phyloP scores from a whole-genome alignment of 345 rosid species.

The Populus deltoides region DNA sequence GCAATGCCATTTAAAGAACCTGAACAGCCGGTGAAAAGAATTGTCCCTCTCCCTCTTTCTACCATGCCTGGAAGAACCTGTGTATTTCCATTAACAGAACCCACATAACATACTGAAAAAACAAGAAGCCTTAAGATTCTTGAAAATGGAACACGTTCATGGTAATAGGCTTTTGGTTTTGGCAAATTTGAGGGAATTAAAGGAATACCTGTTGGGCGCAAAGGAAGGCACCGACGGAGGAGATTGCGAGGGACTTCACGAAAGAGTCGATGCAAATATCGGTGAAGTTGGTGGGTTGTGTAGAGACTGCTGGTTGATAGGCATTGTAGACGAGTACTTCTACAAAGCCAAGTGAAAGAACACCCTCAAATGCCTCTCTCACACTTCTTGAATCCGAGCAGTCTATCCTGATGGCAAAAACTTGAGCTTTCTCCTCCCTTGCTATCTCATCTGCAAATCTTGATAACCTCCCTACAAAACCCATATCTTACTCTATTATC shows the following conservation, averaged over 20 bases:
- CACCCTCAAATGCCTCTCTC: constrained; percentile 94
- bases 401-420: constrained; percentile 90
- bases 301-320: constrained; percentile 44
- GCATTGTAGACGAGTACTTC: constrained; percentile 93
- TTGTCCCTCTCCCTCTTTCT: constrained; percentile 85
- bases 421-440: constrained; percentile 87
- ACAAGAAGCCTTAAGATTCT: neutral
- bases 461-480: constrained; percentile 59
- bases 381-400: constrained; percentile 82
- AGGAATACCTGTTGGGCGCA: constrained; percentile 77
- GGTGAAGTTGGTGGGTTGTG: constrained; percentile 55
- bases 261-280: constrained; percentile 69
- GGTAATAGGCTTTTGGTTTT: neutral
- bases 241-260: constrained; percentile 72
- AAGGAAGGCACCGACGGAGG: constrained; percentile 68
- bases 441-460: constrained; percentile 93
- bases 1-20: constrained; percentile 80
- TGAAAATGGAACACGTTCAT: neutral
- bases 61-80: constrained; percentile 89
- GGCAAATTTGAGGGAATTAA: neutral
- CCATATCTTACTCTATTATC: neutral
- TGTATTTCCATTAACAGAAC: neutral
- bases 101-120: neutral
- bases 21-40: constrained; percentile 90
- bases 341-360: constrained; percentile 82